Evolutionary conservation across 2,329 filamentous ascomycete species (phyloP), one percentile per base, ranked within the genome.

Genomic region (Ascosphaera aggregata): DNA sequence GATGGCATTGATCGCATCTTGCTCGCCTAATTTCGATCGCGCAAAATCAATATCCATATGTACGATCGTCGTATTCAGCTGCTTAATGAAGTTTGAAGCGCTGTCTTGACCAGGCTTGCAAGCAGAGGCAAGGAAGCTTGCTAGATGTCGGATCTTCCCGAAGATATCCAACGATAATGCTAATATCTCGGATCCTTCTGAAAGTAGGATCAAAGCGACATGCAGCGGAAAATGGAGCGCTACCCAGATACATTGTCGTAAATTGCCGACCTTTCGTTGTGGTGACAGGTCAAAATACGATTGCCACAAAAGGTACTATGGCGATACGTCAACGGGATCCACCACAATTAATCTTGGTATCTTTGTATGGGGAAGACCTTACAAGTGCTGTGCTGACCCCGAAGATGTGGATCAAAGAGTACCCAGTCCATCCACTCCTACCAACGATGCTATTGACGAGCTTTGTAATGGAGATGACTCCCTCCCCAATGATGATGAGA

Each of bases 401-500:
- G 42, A 56, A 42, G 38, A 54, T 55, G 45, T 54, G 56, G 32
- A 54, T 49, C 52, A 54, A 57, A 38, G 49, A 57, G 49, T 52
- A 57, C 38, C 52, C 54, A 5, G 56, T 57, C 52, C 57, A 58
- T 20, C 55, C 57, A 16, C 52, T 52, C 18, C 48, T 51, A 41
- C 50, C 52, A 17, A 59, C 54, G 42, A 60, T 65, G 32, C 65
- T 66, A 15, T 76, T 67, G 27, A 64, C 64, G 48, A 60, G 57
- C 19, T 65, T 64, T 18, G 64, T 66, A 19, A 76, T 57, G n/a
- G 68, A 65, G 31, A 76, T 72, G 13, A 73, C 67, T 38, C 71
- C 71, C 47, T 77, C 73, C 11, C 73, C 73, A 42, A 77, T 65
- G 41, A 78, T 71, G 43, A 77, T 74, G 37, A 76, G 59, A 0